Evolutionary conservation across 2,329 filamentous ascomycete species (phyloP), one percentile per base, ranked within the genome.

Genomic region (Podosphaera fusca): DNA sequence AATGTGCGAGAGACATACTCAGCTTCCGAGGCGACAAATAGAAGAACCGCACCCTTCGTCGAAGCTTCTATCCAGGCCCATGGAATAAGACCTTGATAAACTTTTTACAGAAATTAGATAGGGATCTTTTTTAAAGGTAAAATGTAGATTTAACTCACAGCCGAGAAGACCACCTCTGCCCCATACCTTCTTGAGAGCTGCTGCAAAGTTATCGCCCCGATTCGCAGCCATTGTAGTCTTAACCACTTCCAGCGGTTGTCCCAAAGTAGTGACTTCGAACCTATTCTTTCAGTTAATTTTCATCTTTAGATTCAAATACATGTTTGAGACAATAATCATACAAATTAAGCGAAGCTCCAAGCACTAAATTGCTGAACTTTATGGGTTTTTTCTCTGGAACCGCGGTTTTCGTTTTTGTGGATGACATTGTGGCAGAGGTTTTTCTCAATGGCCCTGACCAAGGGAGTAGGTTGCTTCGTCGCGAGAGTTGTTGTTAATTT

Each of bases 41-140:
- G 86, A 68, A 98, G 85, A 66, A 98, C 92, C 67, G 92, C 92
- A 70, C 92, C 92, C 76, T 98, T 98, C 74, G 92, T 96, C 68
- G 90, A 96, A 70, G 92, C 92, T 80, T 98, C 92, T 74, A 98
- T 96, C 92, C 92, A 98, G 72, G 92, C 92, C 90, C 90, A 95
- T 62, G 92, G 92, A 71, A 98, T 96, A 67, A 98, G 85, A 72
- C 92, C 92, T 78, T 98, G 92, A 79, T 95, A 98, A 77, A 95
- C 90, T 96, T 69, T 60, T 59, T 56, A 34, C 3, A 1, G 21
- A 14, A 4, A 55, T 30, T 10, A 50, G 10, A 4, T 2, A 21
- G 47, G 14, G 49, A 45, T 12, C 31, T 47, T 42, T 7, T 4
- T 2, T 49, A 8, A 36, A 12, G 29, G 49, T 35, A 35, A 12